Evolutionary conservation across 2,329 filamentous ascomycete species (phyloP).

Genomic region (Lasiodiplodia citricola): DNA sequence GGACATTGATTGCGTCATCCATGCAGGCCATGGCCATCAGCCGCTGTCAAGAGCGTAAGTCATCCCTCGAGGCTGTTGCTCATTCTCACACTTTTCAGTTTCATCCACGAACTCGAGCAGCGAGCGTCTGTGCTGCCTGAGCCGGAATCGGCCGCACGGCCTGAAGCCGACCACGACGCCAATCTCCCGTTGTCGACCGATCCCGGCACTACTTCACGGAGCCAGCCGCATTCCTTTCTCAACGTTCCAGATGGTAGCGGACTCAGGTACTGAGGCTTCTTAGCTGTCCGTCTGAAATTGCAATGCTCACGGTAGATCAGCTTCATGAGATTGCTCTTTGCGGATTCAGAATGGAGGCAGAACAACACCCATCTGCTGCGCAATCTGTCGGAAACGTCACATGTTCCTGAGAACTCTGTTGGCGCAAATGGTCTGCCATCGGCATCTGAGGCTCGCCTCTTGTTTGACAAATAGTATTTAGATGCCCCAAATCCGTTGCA

Average conservation of each 20-base stretch:
- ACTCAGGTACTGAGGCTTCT: neutral
- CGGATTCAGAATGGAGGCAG: neutral
- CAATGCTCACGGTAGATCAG: neutral
- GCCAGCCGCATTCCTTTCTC: neutral
- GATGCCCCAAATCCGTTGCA: neutral
- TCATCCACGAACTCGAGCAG: constrained; percentile 9
- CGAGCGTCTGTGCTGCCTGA: neutral
- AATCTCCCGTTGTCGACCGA: neutral
- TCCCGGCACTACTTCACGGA: too few species aligned
- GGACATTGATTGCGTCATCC: neutral
- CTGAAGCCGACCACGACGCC: neutral
- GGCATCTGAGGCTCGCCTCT: neutral
- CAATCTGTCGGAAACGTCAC: neutral
- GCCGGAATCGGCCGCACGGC: neutral
- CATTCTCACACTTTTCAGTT: neutral
- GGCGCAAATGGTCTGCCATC: neutral
- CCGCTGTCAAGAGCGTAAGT: neutral
- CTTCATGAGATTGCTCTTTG: constrained; percentile 12
- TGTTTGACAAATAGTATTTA: constrained; percentile 6
- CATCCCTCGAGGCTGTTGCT: neutral
- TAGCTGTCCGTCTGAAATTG: neutral
- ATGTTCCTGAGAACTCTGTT: neutral
- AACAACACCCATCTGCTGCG: neutral
- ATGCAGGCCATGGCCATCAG: neutral
- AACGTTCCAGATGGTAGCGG: neutral